Conservation (phyloP, 129 eudicot species). For the Cynara cardunculus region DNA sequence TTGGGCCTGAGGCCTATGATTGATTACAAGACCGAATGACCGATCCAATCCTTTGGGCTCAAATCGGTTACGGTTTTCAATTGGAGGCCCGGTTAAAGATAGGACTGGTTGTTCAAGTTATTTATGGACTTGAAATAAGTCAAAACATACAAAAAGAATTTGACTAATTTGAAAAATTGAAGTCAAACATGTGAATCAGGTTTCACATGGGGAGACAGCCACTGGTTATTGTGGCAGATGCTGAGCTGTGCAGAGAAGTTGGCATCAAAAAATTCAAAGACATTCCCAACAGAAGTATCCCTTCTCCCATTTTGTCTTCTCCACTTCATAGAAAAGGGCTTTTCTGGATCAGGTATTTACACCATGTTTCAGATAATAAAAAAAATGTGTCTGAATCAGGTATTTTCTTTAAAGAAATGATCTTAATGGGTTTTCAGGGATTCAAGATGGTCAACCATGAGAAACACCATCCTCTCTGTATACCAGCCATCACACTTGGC, state of each 20-base stretch:
- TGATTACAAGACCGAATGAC: too few relatives aligned
- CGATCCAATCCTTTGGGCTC: too few relatives aligned
- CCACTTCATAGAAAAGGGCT: slow-evolving; percentile 95
- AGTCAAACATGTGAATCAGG: slow-evolving; percentile 42
- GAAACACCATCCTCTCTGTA: slow-evolving; percentile 85
- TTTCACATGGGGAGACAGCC: slow-evolving; percentile 99
- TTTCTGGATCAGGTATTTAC: slow-evolving; percentile 68
- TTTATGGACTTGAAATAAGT: too few relatives aligned
- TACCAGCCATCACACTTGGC: slow-evolving; percentile 95
- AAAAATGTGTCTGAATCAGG: too few relatives aligned
- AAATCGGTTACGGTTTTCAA: too few relatives aligned
- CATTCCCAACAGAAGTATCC: slow-evolving; percentile 83
- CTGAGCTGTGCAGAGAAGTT: slow-evolving; percentile 88
- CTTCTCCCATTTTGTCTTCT: slow-evolving; percentile 87
- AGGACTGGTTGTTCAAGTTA: too few relatives aligned
- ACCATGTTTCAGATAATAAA: background rate
- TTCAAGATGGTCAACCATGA: slow-evolving; percentile 87
- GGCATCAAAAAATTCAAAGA: slow-evolving; percentile 90
- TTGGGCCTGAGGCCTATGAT: too few relatives aligned
- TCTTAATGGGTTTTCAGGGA: too few relatives aligned
- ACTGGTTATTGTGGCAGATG: slow-evolving; percentile 78
- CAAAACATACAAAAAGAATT: too few relatives aligned
- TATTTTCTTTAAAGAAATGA: too few relatives aligned
- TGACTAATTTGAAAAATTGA: background rate
- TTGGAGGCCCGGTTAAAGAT: too few relatives aligned